phyloP scores from a whole-genome alignment of 1,139 yeast species.

The Debaryomyces psychrophilus region DNA sequence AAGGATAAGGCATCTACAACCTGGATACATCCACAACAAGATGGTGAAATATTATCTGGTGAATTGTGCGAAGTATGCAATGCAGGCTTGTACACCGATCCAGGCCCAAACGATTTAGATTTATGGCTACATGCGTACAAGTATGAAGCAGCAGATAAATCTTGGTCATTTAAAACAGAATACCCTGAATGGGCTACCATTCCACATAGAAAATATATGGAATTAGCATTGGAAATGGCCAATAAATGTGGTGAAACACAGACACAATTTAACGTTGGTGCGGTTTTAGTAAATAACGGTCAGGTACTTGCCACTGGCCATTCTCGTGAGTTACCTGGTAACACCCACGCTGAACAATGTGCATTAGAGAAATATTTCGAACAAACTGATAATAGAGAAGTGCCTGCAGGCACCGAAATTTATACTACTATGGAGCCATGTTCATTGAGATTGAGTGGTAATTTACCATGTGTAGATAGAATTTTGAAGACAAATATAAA shows the following conservation, averaged over 20 bases:
- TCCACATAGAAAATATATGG: slow-evolving; percentile 58
- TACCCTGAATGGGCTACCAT: slow-evolving; percentile 87
- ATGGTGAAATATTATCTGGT: slow-evolving; percentile 65
- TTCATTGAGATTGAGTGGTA: slow-evolving; percentile 85
- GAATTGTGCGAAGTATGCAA: slow-evolving; percentile 68
- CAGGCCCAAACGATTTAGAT: slow-evolving; percentile 82
- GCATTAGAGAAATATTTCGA: slow-evolving; percentile 76
- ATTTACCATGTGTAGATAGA: slow-evolving; percentile 83
- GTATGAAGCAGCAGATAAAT: slow-evolving; percentile 58
- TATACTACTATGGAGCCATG: slow-evolving; percentile 99
- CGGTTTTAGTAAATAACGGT: slow-evolving; percentile 73
- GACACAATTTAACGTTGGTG: slow-evolving; percentile 94
- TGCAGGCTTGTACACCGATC: slow-evolving; percentile 80
- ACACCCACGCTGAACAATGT: slow-evolving; percentile 98
- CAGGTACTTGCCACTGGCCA: slow-evolving; percentile 75
- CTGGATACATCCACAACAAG: slow-evolving; percentile 60
- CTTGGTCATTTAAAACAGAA: slow-evolving; percentile 80
- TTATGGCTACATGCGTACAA: slow-evolving; percentile 89
- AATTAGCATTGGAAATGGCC: slow-evolving; percentile 75
- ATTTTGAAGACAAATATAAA: slow-evolving; percentile 60
- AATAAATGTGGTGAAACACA: slow-evolving; percentile 78
- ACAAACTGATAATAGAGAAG: slow-evolving; percentile 36
- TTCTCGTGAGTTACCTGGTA: slow-evolving; percentile 90
- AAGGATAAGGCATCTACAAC: slow-evolving; percentile 67
- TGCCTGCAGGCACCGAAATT: slow-evolving; percentile 79